These are phyloP conservation scores for Cyanidiococcus yangmingshanensis DNA, from an alignment of 23 red algal species.

Conservation along the genomic window DNA sequence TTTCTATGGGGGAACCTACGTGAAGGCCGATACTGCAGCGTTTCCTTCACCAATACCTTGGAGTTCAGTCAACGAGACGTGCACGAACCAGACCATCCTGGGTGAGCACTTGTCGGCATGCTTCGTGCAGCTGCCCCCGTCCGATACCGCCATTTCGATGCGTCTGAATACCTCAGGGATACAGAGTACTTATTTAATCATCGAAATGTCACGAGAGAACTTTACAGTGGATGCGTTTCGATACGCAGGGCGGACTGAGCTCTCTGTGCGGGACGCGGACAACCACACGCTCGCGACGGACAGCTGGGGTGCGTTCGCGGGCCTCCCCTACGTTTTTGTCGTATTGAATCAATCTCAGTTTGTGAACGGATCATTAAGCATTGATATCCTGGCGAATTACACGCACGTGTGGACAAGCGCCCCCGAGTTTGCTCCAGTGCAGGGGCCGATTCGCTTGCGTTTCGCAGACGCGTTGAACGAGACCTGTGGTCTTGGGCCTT, in stretches of 20 bases:
- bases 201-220: constrained; percentile 9
- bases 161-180: not conserved
- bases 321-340: not conserved
- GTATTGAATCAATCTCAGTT: not conserved
- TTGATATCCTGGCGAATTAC: not conserved
- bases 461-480: not conserved
- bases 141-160: not conserved
- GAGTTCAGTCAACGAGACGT: not conserved
- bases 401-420: not conserved
- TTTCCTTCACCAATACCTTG: not conserved
- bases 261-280: not conserved
- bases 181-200: not conserved
- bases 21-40: too few species aligned
- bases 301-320: not conserved
- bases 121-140: not conserved
- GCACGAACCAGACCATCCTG: not conserved
- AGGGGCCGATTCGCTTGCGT: constrained; percentile 9
- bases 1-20: too few species aligned
- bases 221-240: not conserved
- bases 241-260: not conserved
- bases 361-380: not conserved
- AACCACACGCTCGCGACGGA: not conserved
- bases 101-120: not conserved
- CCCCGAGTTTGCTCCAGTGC: not conserved
- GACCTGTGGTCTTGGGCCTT: not conserved